These are phyloP conservation scores for Carex pumila DNA, from an alignment of 176 grass and related monocot genomes.

Conservation along the genomic window DNA sequence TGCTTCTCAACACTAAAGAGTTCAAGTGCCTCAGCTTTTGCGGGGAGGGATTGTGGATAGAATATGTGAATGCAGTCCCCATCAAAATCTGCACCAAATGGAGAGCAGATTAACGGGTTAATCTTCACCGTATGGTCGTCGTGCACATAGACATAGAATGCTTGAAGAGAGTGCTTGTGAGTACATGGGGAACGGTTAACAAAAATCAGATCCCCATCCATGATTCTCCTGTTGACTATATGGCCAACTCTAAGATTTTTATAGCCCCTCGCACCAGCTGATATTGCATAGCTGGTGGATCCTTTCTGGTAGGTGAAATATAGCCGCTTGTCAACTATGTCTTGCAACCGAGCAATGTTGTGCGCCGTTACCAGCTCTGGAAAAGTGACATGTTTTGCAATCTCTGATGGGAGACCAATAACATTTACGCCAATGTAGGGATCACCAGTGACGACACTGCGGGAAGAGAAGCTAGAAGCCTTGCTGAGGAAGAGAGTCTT, in stretches of 20 bases:
- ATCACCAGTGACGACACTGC: conserved; percentile 84
- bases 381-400: conserved; percentile 79
- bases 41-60: conserved; percentile 84
- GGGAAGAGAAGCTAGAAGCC: conserved; percentile 83
- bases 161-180: conserved; percentile 89
- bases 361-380: conserved; percentile 71
- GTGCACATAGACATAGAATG: conserved; percentile 76
- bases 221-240: conserved; percentile 57
- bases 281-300: conserved; percentile 68
- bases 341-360: conserved; percentile 64
- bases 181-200: conserved; percentile 88
- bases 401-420: conserved; percentile 81
- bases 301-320: conserved; percentile 89
- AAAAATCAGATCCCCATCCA: conserved; percentile 88
- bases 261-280: conserved; percentile 70
- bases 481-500: conserved; percentile 84
- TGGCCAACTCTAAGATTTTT: conserved; percentile 80
- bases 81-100: conserved; percentile 81
- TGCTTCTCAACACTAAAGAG: conserved; percentile 86
- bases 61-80: conserved; percentile 92
- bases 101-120: conserved; percentile 77
- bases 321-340: conserved; percentile 61
- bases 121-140: conserved; percentile 93
- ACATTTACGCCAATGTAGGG: conserved; percentile 74
- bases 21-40: conserved; percentile 87